A percentile compares a stretch with the other conserved stretches of the same genome.
Conservation (phyloP, 257 asterid species). For the Misopates orontium region DNA sequence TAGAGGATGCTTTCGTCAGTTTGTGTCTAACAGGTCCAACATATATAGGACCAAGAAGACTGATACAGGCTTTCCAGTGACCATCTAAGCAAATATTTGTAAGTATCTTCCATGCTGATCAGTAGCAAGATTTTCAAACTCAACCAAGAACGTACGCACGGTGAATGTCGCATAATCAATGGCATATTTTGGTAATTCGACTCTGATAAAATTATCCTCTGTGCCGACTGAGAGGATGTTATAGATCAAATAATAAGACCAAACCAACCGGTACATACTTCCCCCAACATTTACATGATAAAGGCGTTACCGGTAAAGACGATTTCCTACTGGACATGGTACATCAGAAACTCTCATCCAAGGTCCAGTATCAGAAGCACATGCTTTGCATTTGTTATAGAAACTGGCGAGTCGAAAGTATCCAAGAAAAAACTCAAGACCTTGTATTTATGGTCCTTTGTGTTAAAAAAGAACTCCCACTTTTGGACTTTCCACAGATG, state of each 20-base stretch:
- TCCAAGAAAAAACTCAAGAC: slow-evolving; percentile 30
- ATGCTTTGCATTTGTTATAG: slow-evolving; percentile 29
- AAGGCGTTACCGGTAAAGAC: slow-evolving; percentile 1
- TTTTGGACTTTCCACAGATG: slow-evolving; percentile 7
- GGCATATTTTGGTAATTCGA: no score
- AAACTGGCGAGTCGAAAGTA: background rate
- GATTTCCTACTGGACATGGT: slow-evolving; percentile 8
- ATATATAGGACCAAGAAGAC: no score
- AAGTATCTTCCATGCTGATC: slow-evolving; percentile 10
- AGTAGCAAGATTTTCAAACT: slow-evolving; percentile 32
- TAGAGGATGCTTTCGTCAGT: background rate
- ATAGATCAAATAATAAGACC: slow-evolving; percentile 20
- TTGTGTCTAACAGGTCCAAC: no score
- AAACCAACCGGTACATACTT: slow-evolving; percentile 30
- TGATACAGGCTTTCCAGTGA: no score
- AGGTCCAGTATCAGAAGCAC: slow-evolving; percentile 10
- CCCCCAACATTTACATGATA: slow-evolving; percentile 33
- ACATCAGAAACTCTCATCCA: background rate
- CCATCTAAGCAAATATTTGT: no score
- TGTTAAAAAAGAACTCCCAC: slow-evolving; percentile 27
- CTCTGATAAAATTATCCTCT: background rate
- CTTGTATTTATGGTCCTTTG: slow-evolving; percentile 8
- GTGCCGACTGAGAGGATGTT: slow-evolving; percentile 29
- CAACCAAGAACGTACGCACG: slow-evolving; percentile 31
- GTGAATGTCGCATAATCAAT: slow-evolving; percentile 3